Evolutionary conservation across 441 rosid species (phyloP).

Genomic region (Syzygium malaccense): DNA sequence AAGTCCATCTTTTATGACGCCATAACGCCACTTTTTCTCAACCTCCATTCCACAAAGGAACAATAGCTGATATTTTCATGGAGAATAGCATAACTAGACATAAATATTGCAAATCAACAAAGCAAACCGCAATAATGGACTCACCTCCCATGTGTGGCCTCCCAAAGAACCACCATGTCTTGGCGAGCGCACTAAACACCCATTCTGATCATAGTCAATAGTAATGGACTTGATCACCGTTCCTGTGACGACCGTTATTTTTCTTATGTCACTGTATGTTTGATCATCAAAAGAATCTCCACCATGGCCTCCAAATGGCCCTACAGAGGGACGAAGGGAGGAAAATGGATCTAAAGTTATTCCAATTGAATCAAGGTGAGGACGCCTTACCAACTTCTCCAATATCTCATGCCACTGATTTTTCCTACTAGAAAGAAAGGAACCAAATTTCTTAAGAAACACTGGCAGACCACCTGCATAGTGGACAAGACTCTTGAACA

Average conservation of each 20-base stretch:
- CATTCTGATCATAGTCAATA: not conserved
- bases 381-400: not conserved
- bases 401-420: not conserved
- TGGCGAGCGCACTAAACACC: not conserved
- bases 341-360: not conserved
- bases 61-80: not conserved
- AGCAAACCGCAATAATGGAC: not conserved
- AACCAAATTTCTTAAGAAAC: not conserved
- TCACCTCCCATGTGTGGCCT: not conserved
- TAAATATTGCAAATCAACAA: not conserved
- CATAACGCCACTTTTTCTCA: not conserved
- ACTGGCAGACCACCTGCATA: accelerated
- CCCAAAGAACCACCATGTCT: not conserved
- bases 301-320: not conserved
- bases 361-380: not conserved
- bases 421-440: not conserved
- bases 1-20: not conserved
- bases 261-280: not conserved
- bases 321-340: accelerated
- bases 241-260: not conserved
- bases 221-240: not conserved
- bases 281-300: not conserved
- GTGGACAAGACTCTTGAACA: not conserved
- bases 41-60: not conserved
- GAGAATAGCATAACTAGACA: not conserved